phyloP scores from a whole-genome alignment of 768 basidiomycete genomes.

The Termitomyces sp. region DNA sequence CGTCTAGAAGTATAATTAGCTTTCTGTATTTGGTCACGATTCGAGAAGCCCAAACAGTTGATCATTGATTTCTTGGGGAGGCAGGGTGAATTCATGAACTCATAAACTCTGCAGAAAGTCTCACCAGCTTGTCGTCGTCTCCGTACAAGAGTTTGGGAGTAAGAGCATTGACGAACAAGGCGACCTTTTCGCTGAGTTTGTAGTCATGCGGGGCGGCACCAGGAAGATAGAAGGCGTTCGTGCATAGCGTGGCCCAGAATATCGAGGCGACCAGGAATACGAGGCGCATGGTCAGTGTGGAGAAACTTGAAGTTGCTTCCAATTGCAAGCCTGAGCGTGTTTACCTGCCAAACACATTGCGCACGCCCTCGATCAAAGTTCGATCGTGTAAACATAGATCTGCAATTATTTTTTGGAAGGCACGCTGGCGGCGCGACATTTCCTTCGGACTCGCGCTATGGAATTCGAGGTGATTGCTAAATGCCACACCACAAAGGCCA shows the following conservation, averaged over 20 bases:
- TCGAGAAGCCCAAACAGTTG: constrained; percentile 58
- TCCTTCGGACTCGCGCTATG: constrained; percentile 44
- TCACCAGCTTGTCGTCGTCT: constrained; percentile 72
- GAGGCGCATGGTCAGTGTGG: constrained; percentile 23
- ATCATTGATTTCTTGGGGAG: constrained; percentile 81
- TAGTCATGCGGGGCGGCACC: constrained; percentile 89
- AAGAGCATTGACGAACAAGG: constrained; percentile 83
- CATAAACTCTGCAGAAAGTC: constrained; percentile 22
- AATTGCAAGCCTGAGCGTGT: not conserved
- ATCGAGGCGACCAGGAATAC: constrained; percentile 19
- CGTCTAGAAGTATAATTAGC: constrained; percentile 52
- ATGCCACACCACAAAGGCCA: constrained; percentile 79
- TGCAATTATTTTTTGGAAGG: not conserved
- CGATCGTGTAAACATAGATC: constrained; percentile 1
- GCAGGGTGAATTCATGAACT: not conserved
- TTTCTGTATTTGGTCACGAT: not conserved
- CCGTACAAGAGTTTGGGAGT: constrained; percentile 77
- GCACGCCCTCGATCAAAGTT: constrained; percentile 4
- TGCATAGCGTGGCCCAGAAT: constrained; percentile 22
- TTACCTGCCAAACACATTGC: constrained; percentile 5
- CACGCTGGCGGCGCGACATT: constrained; percentile 15
- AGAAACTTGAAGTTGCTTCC: not conserved
- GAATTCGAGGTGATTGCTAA: constrained; percentile 80
- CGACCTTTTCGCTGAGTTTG: constrained; percentile 66
- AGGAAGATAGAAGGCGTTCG: constrained; percentile 85